Conservation (phyloP, 2,329 filamentous ascomycete genomes). For the Dactylellina drechsleri region DNA sequence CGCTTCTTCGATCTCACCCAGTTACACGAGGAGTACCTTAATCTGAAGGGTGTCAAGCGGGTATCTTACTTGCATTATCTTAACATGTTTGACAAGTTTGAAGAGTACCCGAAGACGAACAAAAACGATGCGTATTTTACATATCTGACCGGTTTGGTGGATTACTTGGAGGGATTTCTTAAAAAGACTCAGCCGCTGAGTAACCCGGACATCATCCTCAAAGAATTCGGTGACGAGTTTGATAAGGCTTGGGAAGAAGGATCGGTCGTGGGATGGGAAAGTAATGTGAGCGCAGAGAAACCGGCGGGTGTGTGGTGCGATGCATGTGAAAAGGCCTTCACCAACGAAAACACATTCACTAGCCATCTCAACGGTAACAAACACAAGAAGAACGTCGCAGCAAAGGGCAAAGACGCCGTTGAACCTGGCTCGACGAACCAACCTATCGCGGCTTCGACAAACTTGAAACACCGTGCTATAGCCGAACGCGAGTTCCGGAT, state of each 20-base stretch:
- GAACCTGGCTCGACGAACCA: constrained; percentile 61
- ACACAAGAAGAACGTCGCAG: constrained; percentile 79
- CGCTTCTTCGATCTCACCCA: constrained; percentile 89
- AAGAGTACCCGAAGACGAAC: constrained; percentile 78
- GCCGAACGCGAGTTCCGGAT: constrained; percentile 88
- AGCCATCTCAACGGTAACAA: constrained; percentile 90
- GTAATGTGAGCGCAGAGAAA: constrained; percentile 63
- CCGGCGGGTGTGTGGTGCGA: constrained; percentile 83
- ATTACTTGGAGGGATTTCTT: constrained; percentile 89
- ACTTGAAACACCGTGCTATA: constrained; percentile 86
- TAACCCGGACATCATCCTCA: constrained; percentile 80
- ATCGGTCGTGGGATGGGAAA: constrained; percentile 70
- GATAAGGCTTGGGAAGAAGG: constrained; percentile 82
- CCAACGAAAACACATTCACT: constrained; percentile 93
- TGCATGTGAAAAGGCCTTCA: constrained; percentile 93
- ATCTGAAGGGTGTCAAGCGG: constrained; percentile 85
- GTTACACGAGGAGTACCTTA: constrained; percentile 87
- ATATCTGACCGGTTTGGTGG: constrained; percentile 81
- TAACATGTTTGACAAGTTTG: constrained; percentile 87
- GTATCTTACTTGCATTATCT: constrained; percentile 92
- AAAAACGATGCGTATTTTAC: constrained; percentile 95
- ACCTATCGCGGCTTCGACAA: constrained; percentile 57
- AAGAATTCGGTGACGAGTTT: constrained; percentile 83
- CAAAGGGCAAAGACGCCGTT: constrained; percentile 59
- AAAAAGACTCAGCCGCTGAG: constrained; percentile 84